These are phyloP conservation scores for Nepenthes alata DNA, from an alignment of 179 eudicot genomes.

Conservation along the genomic window DNA sequence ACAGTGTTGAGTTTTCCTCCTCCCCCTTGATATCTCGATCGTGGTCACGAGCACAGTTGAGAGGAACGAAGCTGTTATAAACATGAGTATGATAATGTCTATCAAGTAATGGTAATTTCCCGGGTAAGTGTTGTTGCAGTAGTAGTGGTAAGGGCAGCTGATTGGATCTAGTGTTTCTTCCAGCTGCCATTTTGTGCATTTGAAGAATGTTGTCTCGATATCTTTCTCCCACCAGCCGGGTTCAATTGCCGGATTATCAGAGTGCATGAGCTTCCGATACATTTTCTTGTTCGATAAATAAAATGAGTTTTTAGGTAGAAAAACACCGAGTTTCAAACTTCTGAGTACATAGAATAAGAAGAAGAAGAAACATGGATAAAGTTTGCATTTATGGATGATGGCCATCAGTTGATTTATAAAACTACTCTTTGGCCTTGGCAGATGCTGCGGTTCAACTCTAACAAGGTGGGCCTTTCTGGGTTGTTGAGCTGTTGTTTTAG, in stretches of 20 bases:
- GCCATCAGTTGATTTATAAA: conserved; percentile 10
- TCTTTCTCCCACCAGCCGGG: conserved; percentile 10
- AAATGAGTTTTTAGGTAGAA: no score
- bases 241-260: conserved; percentile 9
- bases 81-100: conserved; percentile 13
- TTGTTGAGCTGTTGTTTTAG: conserved; percentile 42
- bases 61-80: conserved; percentile 17
- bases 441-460: conserved; percentile 9
- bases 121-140: conserved; percentile 34
- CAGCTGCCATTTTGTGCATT: conserved; percentile 49
- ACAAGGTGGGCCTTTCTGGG: conserved; percentile 9
- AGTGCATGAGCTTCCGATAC: conserved; percentile 13
- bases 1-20: conserved; percentile 9
- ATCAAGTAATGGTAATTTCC: conserved; percentile 30
- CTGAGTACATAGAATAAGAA: no score
- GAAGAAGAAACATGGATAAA: no score
- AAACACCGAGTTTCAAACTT: neutral
- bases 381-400: neutral
- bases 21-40: conserved; percentile 10
- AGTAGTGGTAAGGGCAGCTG: conserved; percentile 49
- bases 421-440: neutral
- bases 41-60: conserved; percentile 16
- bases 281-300: neutral
- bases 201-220: conserved; percentile 30
- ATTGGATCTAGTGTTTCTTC: conserved; percentile 51